These are phyloP conservation scores for Globisporangium recalcitrans DNA, from an alignment of 352 stramenopile species.

Conservation along the genomic window DNA sequence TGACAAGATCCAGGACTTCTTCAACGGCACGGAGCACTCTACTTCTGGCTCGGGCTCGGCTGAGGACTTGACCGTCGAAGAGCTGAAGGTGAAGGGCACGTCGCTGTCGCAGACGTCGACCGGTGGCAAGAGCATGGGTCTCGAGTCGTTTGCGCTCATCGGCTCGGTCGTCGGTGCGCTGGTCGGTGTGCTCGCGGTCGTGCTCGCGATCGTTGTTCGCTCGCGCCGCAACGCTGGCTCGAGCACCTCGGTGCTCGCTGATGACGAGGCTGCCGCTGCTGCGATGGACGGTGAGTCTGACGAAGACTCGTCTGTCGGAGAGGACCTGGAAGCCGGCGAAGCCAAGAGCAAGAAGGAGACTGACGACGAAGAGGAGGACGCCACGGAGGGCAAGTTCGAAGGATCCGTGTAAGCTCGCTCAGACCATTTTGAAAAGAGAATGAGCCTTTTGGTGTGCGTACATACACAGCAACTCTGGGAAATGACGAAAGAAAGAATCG, in stretches of 20 bases:
- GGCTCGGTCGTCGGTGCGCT: constrained; percentile 17
- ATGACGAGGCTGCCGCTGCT: constrained; percentile 31
- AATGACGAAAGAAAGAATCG: background rate
- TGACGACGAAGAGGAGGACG: constrained; percentile 23
- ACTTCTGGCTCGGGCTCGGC: constrained; percentile 6
- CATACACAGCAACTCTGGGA: background rate
- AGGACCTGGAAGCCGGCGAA: constrained; percentile 26
- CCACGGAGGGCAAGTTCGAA: constrained; percentile 48
- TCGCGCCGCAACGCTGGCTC: constrained; percentile 19
- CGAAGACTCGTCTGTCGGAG: constrained; percentile 30
- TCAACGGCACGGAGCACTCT: constrained; percentile 14
- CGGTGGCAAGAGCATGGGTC: constrained; percentile 17
- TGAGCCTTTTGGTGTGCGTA: background rate
- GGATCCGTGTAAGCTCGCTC: constrained; percentile 37
- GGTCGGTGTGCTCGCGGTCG: constrained; percentile 15
- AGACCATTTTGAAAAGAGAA: background rate
- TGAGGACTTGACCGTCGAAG: constrained; percentile 5
- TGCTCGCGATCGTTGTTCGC: constrained; percentile 24
- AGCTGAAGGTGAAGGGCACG: constrained; percentile 15
- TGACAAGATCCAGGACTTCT: constrained; percentile 20
- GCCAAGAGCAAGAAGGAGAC: constrained; percentile 22
- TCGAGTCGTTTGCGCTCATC: constrained; percentile 19
- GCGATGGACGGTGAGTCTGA: constrained; percentile 32
- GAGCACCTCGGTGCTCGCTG: constrained; percentile 22
- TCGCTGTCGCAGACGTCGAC: constrained; percentile 7